Evolutionary conservation across 1,284 basidiomycete species (phyloP).

Genomic region (Leccinum pseudoinsigne): DNA sequence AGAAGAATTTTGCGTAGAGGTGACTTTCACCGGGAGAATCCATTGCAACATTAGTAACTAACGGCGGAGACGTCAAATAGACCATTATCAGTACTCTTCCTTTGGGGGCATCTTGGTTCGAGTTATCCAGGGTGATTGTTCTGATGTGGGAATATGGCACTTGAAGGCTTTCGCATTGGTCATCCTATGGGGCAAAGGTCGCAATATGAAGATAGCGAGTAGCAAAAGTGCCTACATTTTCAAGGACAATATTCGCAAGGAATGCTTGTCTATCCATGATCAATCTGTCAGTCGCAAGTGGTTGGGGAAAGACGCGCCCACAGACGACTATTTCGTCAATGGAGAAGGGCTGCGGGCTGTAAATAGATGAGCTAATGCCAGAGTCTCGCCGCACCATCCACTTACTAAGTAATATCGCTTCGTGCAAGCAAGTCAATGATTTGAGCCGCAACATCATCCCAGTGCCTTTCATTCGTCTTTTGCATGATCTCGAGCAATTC

Average conservation of each 20-base stretch:
- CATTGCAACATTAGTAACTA: slow-evolving; percentile 37
- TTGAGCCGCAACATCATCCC: slow-evolving; percentile 51
- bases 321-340: slow-evolving; percentile 42
- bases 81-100: slow-evolving; percentile 35
- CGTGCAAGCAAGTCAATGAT: slow-evolving; percentile 49
- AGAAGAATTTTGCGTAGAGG: slow-evolving; percentile 38
- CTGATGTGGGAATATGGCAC: slow-evolving; percentile 46
- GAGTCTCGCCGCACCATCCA: slow-evolving; percentile 8
- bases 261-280: slow-evolving; percentile 54
- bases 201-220: slow-evolving; percentile 17
- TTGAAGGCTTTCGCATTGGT: slow-evolving; percentile 42
- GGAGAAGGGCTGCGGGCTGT: slow-evolving; percentile 61
- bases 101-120: slow-evolving; percentile 17
- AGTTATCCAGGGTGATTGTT: slow-evolving; percentile 40
- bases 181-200: slow-evolving; percentile 33
- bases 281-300: slow-evolving; percentile 42
- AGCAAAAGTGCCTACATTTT: slow-evolving; percentile 21
- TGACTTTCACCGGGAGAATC: slow-evolving; percentile 21
- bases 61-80: slow-evolving; percentile 39
- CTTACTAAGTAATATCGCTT: slow-evolving; percentile 51
- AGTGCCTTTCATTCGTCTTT: slow-evolving; percentile 42
- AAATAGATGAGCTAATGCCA: slow-evolving; percentile 5
- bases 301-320: slow-evolving; percentile 34
- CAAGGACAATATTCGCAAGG: slow-evolving; percentile 45
- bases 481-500: slow-evolving; percentile 46